phyloP scores from a whole-genome alignment of 2,329 filamentous ascomycete genomes.

The Laburnicola sp. region DNA sequence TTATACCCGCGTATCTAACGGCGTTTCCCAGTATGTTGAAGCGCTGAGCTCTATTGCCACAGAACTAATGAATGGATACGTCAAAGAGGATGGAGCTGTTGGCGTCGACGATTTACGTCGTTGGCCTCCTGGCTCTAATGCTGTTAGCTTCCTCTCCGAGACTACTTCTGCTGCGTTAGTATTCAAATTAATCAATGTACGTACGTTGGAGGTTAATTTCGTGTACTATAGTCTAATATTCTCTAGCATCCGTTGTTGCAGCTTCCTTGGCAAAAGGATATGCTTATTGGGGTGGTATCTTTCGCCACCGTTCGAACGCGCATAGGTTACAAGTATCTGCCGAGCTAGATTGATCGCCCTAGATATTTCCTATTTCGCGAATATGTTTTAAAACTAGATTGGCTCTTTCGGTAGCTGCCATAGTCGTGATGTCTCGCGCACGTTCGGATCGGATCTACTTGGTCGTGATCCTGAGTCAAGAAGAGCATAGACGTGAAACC shows the following conservation, averaged over 20 bases:
- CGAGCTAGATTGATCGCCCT: constrained; percentile 1
- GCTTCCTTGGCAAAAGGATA: constrained; percentile 10
- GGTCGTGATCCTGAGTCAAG: neutral
- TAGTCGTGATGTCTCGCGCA: neutral
- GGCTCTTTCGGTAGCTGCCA: neutral
- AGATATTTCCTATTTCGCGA: constrained; percentile 3
- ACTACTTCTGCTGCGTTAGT: constrained; percentile 32
- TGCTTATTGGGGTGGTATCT: constrained; percentile 8
- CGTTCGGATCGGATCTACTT: neutral
- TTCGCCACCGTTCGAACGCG: constrained; percentile 4
- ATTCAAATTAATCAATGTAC: constrained; percentile 24
- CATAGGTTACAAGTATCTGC: constrained; percentile 6
- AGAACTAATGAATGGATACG: constrained; percentile 43
- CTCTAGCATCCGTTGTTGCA: constrained; percentile 10
- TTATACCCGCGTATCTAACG: constrained; percentile 4
- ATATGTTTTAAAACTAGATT: constrained; percentile 5
- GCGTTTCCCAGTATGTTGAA: constrained; percentile 21
- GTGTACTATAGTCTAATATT: neutral
- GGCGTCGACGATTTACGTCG: constrained; percentile 38
- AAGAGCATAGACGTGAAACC: constrained; percentile 1
- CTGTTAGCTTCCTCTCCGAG: constrained; percentile 38
- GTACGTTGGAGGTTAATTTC: constrained; percentile 21
- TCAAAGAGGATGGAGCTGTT: constrained; percentile 38
- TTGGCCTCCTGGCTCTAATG: constrained; percentile 31
- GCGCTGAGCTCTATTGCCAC: constrained; percentile 32